Evolutionary conservation across 2,329 filamentous ascomycete genomes (phyloP).

Genomic region (Ceratocystis smalleyi): DNA sequence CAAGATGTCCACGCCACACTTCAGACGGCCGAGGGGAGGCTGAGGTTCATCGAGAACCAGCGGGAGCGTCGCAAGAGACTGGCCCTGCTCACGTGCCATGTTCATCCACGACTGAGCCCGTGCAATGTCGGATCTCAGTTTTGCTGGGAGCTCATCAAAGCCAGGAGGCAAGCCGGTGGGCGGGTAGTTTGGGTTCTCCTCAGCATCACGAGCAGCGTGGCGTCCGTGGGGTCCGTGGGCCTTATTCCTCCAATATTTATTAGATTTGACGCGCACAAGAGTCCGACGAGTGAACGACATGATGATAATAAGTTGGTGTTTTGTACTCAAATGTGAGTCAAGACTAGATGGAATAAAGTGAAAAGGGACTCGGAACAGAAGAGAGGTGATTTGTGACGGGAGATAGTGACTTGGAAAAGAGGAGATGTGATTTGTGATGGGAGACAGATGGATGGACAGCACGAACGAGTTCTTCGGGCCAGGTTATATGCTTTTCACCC

Average conservation of each 20-base stretch:
- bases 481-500: too few relatives aligned
- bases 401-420: too few relatives aligned
- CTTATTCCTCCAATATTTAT: too few relatives aligned
- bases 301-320: not conserved
- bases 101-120: slow-evolving; percentile 1
- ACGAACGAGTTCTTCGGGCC: too few relatives aligned
- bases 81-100: not conserved
- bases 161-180: slow-evolving; percentile 10
- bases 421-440: too few relatives aligned
- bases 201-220: too few relatives aligned
- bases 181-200: not conserved
- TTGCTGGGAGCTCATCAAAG: slow-evolving; percentile 10
- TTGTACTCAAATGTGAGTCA: not conserved
- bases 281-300: not conserved
- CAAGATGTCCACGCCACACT: slow-evolving; percentile 29
- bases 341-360: too few relatives aligned
- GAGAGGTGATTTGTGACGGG: too few relatives aligned
- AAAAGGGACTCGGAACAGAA: too few relatives aligned
- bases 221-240: too few relatives aligned
- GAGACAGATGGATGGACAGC: too few relatives aligned
- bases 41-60: slow-evolving; percentile 17
- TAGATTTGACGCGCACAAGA: too few relatives aligned
- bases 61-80: slow-evolving; percentile 12
- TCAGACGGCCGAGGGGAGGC: not conserved
- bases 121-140: slow-evolving; percentile 5